phyloP scores from a whole-genome alignment of 208 protist genomes.

The Leishmania tarentolae region DNA sequence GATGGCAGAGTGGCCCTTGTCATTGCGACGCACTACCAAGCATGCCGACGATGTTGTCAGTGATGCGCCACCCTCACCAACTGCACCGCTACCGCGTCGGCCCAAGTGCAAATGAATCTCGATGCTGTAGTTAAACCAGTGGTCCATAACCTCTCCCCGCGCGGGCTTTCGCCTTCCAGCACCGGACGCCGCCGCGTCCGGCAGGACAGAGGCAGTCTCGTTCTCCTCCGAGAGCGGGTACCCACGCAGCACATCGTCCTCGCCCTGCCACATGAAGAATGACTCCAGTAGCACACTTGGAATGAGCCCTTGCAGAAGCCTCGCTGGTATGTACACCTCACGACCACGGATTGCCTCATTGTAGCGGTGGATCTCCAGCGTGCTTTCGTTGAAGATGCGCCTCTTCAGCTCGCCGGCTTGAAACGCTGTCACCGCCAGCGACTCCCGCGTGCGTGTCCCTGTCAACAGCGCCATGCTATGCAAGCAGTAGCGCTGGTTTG shows the following conservation, averaged over 20 bases:
- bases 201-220: constrained; percentile 21
- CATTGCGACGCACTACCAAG: constrained; percentile 36
- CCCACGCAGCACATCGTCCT: constrained; percentile 78
- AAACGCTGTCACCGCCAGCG: constrained; percentile 45
- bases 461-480: constrained; percentile 59
- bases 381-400: constrained; percentile 54
- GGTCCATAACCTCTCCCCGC: constrained; percentile 35
- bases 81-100: not conserved
- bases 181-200: constrained; percentile 6
- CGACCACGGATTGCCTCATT: constrained; percentile 47
- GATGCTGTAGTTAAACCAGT: constrained; percentile 76
- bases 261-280: constrained; percentile 84
- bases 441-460: constrained; percentile 33
- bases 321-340: constrained; percentile 75
- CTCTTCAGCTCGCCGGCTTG: constrained; percentile 68
- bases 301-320: constrained; percentile 78
- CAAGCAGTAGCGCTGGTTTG: constrained; percentile 71
- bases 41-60: constrained; percentile 12
- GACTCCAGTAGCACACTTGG: constrained; percentile 76
- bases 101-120: constrained; percentile 44
- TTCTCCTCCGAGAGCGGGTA: constrained; percentile 44
- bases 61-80: not conserved
- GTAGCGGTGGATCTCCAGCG: constrained; percentile 77
- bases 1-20: constrained; percentile 38
- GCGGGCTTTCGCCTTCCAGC: constrained; percentile 1